Evolutionary conservation across 148 eudicot genomes (phyloP), one percentile per base, ranked within the genome.

Genomic region (Nyssa sinensis): DNA sequence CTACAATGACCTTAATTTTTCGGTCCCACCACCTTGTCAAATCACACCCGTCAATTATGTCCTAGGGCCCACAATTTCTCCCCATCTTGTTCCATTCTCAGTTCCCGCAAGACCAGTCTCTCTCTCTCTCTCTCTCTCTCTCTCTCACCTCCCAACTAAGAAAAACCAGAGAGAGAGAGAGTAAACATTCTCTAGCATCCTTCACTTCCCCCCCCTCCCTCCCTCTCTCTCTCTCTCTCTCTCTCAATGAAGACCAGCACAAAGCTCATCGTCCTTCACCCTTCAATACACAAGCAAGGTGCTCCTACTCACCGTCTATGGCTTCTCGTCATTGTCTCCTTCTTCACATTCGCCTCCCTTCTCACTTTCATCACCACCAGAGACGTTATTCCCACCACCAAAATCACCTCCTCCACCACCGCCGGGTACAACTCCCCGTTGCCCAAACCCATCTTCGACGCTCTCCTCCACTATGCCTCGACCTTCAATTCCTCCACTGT

Each of bases 401-500:
- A 16, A 24, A 1, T 5, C 29, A 1, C 25, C 63, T 1, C 7
- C 62, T 13, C 79, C 21, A 4, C 75, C 51, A 19, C 81, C 59
- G 23, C 74, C 72, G n/a, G n/a, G n/a, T n/a, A 44, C 51, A 14
- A 14, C 11, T 2, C 75, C 37, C 77, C 33, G 8, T 73, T 75
- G 1, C 61, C 86, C 4, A 0, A 70, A 24, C 51, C 74, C 72
- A 5, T 90, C n/a, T 60, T 77, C 77, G 81, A 83, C 80, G 83
- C 92, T 13, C 86, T 90, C 29, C 78, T 88, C 67, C 89, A 90
- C 78, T 88, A 86, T 82, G 87, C 92, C 34, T 29, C 89, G 69
- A 7, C 74, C 32, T 14, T 41, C 60, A 70, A 73, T 79, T 33
- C 92, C 30, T 65, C 81, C 71, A 1, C 73, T 37, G 19, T 82